Conservation (phyloP, 208 protist species). For the Vickermania ingenoplastis region DNA sequence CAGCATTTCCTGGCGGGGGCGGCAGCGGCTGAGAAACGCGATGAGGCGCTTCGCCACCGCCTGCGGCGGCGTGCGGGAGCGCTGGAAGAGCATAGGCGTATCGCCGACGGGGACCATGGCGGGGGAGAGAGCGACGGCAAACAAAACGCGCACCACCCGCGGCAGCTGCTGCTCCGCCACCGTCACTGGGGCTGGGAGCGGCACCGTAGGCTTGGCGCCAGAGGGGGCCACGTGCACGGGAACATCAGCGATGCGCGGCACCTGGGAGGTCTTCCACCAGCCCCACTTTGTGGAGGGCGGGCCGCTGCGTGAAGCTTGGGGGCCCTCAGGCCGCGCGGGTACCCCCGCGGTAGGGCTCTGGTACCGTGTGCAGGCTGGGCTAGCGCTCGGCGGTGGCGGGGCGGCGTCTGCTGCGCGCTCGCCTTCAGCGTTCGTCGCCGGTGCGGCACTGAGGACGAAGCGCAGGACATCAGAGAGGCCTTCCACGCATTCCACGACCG, state of each 20-base stretch:
- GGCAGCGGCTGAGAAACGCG: background rate
- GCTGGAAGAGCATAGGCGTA: background rate
- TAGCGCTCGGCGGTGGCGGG: no score
- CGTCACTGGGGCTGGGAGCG: no score
- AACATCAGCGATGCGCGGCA: background rate
- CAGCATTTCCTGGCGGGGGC: background rate
- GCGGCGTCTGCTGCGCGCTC: no score
- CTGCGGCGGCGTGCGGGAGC: background rate
- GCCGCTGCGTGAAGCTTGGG: no score
- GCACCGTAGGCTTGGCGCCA: background rate
- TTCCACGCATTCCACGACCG: background rate
- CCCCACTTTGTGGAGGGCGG: background rate
- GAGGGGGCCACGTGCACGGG: background rate
- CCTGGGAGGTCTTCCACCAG: background rate
- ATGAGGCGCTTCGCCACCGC: background rate
- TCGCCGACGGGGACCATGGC: background rate
- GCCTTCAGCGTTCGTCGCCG: no score
- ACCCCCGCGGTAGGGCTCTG: background rate
- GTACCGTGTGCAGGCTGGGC: no score
- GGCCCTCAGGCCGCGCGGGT: no score
- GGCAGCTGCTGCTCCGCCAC: background rate
- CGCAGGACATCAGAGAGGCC: background rate
- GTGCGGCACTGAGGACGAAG: background rate
- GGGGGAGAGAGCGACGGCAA: background rate
- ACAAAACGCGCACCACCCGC: background rate